Percentiles rank a stretch among this genome's conserved stretches.
These are phyloP conservation scores for Solanum pinnatisectum DNA, from an alignment of 257 asterid genomes.

Conservation along the genomic window DNA sequence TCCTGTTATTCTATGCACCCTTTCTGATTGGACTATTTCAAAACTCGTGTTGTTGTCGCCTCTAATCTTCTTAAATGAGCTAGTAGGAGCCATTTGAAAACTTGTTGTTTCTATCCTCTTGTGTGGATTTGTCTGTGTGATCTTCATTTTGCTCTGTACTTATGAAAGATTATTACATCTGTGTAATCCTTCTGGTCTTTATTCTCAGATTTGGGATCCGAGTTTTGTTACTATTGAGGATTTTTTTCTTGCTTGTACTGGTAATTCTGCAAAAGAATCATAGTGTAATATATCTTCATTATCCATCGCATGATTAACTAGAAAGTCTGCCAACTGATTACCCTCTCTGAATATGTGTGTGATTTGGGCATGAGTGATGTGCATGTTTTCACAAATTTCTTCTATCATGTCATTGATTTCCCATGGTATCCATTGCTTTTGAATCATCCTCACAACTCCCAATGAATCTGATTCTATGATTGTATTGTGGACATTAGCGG, in stretches of 20 bases:
- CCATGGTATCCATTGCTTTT: neutral
- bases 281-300: neutral
- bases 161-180: neutral
- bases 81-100: neutral
- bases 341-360: neutral
- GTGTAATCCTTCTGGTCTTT: neutral
- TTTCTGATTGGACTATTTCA: neutral
- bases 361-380: neutral
- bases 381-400: neutral
- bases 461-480: neutral
- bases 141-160: neutral
- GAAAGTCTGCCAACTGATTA: neutral
- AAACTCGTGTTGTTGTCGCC: neutral
- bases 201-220: neutral
- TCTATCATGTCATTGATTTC: neutral
- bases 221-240: too few relatives aligned
- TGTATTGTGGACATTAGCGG: neutral
- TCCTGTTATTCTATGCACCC: neutral
- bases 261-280: neutral
- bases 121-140: neutral
- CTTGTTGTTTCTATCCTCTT: neutral
- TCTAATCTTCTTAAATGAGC: neutral
- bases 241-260: neutral
- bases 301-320: neutral
- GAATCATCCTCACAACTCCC: neutral